Percentiles rank a stretch among this genome's conserved stretches.
Conservation (phyloP, 306 rosid species). For the Trifolium repens region DNA sequence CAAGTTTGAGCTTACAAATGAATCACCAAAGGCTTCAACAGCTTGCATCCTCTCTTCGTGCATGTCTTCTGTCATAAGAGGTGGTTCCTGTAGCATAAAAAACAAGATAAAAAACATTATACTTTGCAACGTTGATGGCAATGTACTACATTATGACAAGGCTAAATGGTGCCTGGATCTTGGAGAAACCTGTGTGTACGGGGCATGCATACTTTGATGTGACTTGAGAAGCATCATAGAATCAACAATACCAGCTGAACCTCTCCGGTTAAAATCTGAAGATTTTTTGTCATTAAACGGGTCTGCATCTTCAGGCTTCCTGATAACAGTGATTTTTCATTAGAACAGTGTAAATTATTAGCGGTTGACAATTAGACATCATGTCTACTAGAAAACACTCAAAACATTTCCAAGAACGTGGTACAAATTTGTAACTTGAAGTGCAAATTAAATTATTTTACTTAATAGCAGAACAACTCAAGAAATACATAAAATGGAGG, state of each 20-base stretch:
- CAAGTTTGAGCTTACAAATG: slow-evolving; percentile 72
- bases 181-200: slow-evolving; percentile 85
- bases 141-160: slow-evolving; percentile 33
- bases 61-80: slow-evolving; percentile 99
- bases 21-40: slow-evolving; percentile 84
- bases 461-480: slow-evolving; percentile 26
- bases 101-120: slow-evolving; percentile 30
- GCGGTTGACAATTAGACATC: slow-evolving; percentile 45
- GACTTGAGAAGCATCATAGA: slow-evolving; percentile 85
- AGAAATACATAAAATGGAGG: slow-evolving; percentile 29
- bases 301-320: slow-evolving; percentile 53
- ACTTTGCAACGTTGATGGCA: slow-evolving; percentile 35
- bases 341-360: slow-evolving; percentile 51
- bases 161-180: slow-evolving; percentile 35
- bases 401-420: slow-evolving; percentile 22
- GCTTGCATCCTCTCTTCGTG: slow-evolving; percentile 97
- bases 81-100: slow-evolving; percentile 66
- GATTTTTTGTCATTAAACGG: slow-evolving; percentile 53
- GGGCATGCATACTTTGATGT: slow-evolving; percentile 83
- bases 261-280: slow-evolving; percentile 63
- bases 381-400: slow-evolving; percentile 19
- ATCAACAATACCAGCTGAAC: slow-evolving; percentile 78
- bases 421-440: slow-evolving; percentile 7
- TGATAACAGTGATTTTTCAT: slow-evolving; percentile 37
- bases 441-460: slow-evolving; percentile 30